Conservation (phyloP, 345 rosid genomes). For the Corchorus capsularis region DNA sequence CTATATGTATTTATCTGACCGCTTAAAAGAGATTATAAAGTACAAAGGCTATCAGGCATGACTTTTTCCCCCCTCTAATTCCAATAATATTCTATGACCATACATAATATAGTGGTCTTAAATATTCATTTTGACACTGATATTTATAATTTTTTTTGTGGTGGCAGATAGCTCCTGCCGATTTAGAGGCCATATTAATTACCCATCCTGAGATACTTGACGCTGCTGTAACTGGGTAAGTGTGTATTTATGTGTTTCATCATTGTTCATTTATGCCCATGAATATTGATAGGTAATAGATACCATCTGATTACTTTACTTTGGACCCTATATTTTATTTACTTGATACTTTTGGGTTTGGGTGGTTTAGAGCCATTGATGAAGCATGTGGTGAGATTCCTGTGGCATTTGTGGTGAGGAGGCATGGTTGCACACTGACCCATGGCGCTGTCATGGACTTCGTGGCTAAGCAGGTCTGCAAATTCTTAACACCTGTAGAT, state of each 20-base stretch:
- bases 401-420: conserved; percentile 75
- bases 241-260: background rate
- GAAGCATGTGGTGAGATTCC: conserved; percentile 80
- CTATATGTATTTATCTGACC: conserved; percentile 63
- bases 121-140: background rate
- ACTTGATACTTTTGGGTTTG: background rate
- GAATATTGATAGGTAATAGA: background rate
- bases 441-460: conserved; percentile 52
- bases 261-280: background rate
- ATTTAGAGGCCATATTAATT: conserved; percentile 71
- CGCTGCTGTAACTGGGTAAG: conserved; percentile 77
- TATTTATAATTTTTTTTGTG: background rate
- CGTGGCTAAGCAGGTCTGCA: conserved; percentile 59
- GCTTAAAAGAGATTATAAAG: conserved; percentile 82
- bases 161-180: conserved; percentile 87
- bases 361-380: conserved; percentile 40
- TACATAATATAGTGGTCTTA: background rate
- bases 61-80: background rate
- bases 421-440: conserved; percentile 45
- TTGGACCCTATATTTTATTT: background rate
- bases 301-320: background rate
- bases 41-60: conserved; percentile 90
- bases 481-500: background rate
- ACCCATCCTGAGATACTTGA: conserved; percentile 75
- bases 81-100: background rate